phyloP scores from a whole-genome alignment of 805 yeast species.

The Hanseniaspora valbyensis region DNA sequence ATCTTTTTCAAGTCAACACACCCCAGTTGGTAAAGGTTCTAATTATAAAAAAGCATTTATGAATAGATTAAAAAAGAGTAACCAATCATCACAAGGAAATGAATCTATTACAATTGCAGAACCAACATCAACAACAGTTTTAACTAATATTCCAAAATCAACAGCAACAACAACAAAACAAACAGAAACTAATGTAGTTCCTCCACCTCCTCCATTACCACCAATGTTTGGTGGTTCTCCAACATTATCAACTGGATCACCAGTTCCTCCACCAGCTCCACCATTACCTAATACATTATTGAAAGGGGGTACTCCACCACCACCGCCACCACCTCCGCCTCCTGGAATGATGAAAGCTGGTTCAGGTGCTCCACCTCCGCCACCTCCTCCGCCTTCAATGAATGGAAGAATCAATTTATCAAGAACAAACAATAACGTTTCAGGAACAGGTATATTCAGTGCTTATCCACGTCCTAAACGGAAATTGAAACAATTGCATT shows the following conservation, averaged over 20 bases:
- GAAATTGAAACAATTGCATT: constrained; percentile 86
- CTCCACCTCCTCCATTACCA: constrained; percentile 32
- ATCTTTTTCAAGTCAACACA: neutral
- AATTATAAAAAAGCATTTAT: constrained; percentile 24
- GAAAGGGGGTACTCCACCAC: constrained; percentile 19
- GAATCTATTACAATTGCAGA: neutral
- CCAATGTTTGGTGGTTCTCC: constrained; percentile 25
- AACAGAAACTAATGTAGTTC: constrained; percentile 22
- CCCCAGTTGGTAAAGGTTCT: constrained; percentile 11
- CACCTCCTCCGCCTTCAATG: constrained; percentile 24
- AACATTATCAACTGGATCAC: constrained; percentile 29
- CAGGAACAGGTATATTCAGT: constrained; percentile 33
- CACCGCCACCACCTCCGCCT: constrained; percentile 31
- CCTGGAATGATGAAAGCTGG: constrained; percentile 17
- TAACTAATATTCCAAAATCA: no score
- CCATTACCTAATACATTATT: neutral
- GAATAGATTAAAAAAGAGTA: constrained; percentile 25
- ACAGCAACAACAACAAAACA: no score
- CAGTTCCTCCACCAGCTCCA: constrained; percentile 22
- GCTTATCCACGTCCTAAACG: constrained; percentile 56
- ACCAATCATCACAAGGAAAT: neutral
- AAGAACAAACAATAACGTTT: constrained; percentile 13
- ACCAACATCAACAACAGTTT: constrained; percentile 18
- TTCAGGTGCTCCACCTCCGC: constrained; percentile 18
- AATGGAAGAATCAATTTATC: constrained; percentile 22